Conservation (phyloP, 495 filamentous ascomycete genomes). For the Xylaria palmicola region DNA sequence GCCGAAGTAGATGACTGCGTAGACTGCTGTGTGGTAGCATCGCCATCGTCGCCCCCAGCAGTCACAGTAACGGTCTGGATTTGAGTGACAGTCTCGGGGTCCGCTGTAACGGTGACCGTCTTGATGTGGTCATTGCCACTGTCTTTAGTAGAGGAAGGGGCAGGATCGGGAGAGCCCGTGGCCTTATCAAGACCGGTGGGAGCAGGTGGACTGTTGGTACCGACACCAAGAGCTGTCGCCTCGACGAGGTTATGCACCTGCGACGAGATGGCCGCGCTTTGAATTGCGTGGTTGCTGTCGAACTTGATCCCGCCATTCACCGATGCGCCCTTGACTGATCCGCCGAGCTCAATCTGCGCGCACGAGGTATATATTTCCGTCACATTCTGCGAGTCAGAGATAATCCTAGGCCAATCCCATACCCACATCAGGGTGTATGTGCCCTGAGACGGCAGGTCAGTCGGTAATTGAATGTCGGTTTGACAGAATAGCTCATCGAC, state of each 20-base stretch:
- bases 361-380: constrained; percentile 79
- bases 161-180: not conserved
- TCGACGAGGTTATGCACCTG: constrained; percentile 40
- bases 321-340: constrained; percentile 19
- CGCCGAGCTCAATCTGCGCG: constrained; percentile 67
- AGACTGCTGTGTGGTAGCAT: not conserved
- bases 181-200: constrained; percentile 7
- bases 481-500: constrained; percentile 70
- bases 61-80: constrained; percentile 23
- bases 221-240: constrained; percentile 30
- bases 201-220: constrained; percentile 23
- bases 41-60: not conserved
- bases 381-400: constrained; percentile 36
- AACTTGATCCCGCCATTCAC: constrained; percentile 25
- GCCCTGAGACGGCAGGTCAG: constrained; percentile 46
- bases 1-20: not conserved
- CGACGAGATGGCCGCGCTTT: too few species aligned
- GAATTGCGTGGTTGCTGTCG: constrained; percentile 22
- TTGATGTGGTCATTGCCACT: constrained; percentile 17
- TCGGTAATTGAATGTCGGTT: constrained; percentile 68
- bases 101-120: constrained; percentile 30
- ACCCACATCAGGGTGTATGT: constrained; percentile 85
- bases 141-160: constrained; percentile 8
- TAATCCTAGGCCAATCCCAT: constrained; percentile 78
- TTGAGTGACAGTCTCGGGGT: constrained; percentile 17